Evolutionary conservation across 2,329 filamentous ascomycete genomes (phyloP).

Genomic region (Trichoderma asperellum): DNA sequence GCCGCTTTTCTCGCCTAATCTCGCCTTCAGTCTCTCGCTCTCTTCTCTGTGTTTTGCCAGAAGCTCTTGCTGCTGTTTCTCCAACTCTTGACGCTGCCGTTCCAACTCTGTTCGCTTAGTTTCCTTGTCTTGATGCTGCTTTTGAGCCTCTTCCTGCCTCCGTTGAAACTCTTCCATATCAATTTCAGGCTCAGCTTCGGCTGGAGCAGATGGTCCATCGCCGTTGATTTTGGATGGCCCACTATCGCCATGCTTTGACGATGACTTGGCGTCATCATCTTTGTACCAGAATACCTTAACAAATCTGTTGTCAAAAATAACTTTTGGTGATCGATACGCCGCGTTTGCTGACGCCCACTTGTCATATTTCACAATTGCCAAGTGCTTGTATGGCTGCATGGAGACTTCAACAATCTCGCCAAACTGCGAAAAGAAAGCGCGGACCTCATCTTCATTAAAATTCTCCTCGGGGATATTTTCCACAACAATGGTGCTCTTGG

Average conservation of each 20-base stretch:
- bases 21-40: conserved; percentile 66
- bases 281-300: conserved; percentile 83
- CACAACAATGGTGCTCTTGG: conserved; percentile 71
- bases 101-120: conserved; percentile 66
- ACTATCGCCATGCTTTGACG: conserved; percentile 36
- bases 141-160: conserved; percentile 74
- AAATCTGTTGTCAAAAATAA: conserved; percentile 83
- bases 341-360: conserved; percentile 67
- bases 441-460: conserved; percentile 67
- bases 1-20: conserved; percentile 45
- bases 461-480: conserved; percentile 77
- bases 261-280: conserved; percentile 48
- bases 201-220: conserved; percentile 31
- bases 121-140: conserved; percentile 66
- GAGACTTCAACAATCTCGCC: conserved; percentile 66
- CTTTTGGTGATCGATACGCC: conserved; percentile 76
- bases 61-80: conserved; percentile 65
- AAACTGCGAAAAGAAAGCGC: conserved; percentile 72
- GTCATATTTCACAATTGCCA: conserved; percentile 72
- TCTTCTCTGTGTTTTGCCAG: conserved; percentile 67
- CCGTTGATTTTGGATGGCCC: conserved; percentile 31
- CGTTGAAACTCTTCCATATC: conserved; percentile 71
- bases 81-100: conserved; percentile 64
- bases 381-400: conserved; percentile 66
- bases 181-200: conserved; percentile 55